phyloP scores from a whole-genome alignment of 495 filamentous ascomycete species.

The Cairneyella variabilis region DNA sequence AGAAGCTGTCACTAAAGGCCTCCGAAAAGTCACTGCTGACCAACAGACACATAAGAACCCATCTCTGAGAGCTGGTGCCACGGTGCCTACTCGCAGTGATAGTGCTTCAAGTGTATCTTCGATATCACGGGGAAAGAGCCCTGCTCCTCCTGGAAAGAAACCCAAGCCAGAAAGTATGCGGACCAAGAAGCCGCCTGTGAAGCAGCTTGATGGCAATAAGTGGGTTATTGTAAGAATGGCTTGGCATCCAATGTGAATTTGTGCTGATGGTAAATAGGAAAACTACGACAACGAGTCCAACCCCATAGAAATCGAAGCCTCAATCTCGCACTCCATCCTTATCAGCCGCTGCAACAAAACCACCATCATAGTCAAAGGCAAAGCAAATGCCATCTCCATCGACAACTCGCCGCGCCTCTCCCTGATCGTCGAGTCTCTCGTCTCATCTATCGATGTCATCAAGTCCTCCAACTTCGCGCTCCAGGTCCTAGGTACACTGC shows the following conservation, averaged over 20 bases:
- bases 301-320: slow-evolving; percentile 71
- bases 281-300: slow-evolving; percentile 76
- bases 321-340: slow-evolving; percentile 83
- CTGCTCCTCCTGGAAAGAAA: slow-evolving; percentile 82
- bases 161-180: slow-evolving; percentile 95
- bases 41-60: slow-evolving; percentile 99
- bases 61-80: slow-evolving; percentile 68
- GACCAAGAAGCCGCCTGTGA: slow-evolving; percentile 85
- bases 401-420: slow-evolving; percentile 84
- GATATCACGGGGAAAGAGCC: slow-evolving; percentile 64
- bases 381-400: slow-evolving; percentile 90
- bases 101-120: slow-evolving; percentile 43
- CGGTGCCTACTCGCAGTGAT: slow-evolving; percentile 58
- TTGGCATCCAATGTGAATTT: background rate
- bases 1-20: slow-evolving; percentile 74
- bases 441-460: slow-evolving; percentile 89
- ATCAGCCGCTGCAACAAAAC: slow-evolving; percentile 87
- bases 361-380: slow-evolving; percentile 84
- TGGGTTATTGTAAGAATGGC: slow-evolving; percentile 68
- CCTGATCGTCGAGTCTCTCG: slow-evolving; percentile 83
- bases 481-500: slow-evolving; percentile 78
- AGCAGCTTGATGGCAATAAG: slow-evolving; percentile 91
- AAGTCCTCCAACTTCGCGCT: slow-evolving; percentile 89
- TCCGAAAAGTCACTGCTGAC: slow-evolving; percentile 89
- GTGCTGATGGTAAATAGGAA: slow-evolving; percentile 49